Evolutionary conservation across 352 stramenopile species (phyloP), one percentile per base, ranked within the genome.

Genomic region (Globisporangium nunn): DNA sequence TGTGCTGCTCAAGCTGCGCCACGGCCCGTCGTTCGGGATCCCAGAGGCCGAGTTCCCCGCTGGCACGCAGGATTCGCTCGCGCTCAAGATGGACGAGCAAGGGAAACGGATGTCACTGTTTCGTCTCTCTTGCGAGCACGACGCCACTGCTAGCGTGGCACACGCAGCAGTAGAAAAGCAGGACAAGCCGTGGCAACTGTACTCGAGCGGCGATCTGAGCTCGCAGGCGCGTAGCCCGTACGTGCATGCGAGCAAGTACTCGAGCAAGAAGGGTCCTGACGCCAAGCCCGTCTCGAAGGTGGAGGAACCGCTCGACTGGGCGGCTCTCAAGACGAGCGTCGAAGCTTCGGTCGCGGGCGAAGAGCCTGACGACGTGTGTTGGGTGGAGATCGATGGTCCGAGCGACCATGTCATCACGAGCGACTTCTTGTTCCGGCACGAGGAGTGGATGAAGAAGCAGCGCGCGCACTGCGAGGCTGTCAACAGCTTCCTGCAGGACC

Each of bases 101-200:
- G 58, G 74, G 4, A 87, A 91, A 53, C 74, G 62, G 6, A 68
- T 88, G 54, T 56, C 72, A 6, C 71, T 90, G 59, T 43, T 88
- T 37, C 72, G 69, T 35, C 29, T 85, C 6, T 50, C 67, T 10
- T 60, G 55, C 31, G 44, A 17, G 37, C 37, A 14, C 35, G 35
- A 43, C 37, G 11, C 3, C 37, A 14, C n/a, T 23, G 23, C 23
- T 39, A 14, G 4, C 29, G 61, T 28, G 46, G 57, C 10, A 45
- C 47, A 41, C 51, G 49, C 6, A 47, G 60, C 41, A 59, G 44
- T 30, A 49, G 60, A 31, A 29, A 70, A 41, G 44, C 64, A 80
- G 17, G 62, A 68, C 29, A 91, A 91, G 51, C 78, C 85, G 35
- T 94, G 85, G 85, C 77, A 87, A 46, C 50, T 79, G 30, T 91